phyloP scores from a whole-genome alignment of 352 stramenopile genomes.

The Phytopythium helicoides region DNA sequence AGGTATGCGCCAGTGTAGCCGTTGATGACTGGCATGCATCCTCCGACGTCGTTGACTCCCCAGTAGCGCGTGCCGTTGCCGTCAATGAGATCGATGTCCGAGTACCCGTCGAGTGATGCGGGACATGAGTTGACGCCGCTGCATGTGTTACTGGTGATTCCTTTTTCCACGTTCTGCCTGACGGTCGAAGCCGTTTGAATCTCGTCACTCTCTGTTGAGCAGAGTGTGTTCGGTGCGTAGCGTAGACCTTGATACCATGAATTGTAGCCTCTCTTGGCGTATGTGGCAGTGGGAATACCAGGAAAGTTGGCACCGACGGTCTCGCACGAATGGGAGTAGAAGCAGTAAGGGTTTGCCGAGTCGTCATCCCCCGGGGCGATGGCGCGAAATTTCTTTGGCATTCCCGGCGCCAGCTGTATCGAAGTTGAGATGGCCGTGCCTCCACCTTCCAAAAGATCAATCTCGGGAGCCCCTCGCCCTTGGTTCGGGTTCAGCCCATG shows the following conservation, averaged over 20 bases:
- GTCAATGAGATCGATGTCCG: conserved; percentile 36
- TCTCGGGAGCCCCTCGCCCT: conserved; percentile 87
- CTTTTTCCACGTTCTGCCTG: conserved; percentile 19
- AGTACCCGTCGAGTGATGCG: conserved; percentile 42
- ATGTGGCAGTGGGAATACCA: conserved; percentile 34
- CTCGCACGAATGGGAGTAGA: conserved; percentile 23
- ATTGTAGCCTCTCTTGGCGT: conserved; percentile 25
- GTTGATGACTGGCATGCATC: conserved; percentile 53
- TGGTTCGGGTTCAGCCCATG: conserved; percentile 79
- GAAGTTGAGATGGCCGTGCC: conserved; percentile 67
- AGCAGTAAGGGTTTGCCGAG: conserved; percentile 16
- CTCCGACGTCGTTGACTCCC: conserved; percentile 49
- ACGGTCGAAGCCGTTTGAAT: conserved; percentile 39
- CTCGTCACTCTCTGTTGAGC: conserved; percentile 9
- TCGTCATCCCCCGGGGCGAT: conserved; percentile 30
- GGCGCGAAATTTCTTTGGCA: conserved; percentile 36
- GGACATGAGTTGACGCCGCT: conserved; percentile 41
- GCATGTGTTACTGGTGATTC: conserved; percentile 49
- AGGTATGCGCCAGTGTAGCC: conserved; percentile 44
- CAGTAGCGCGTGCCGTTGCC: conserved; percentile 33
- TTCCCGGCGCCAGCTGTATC: conserved; percentile 72
- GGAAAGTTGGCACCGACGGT: conserved; percentile 29
- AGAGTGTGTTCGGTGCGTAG: conserved; percentile 49
- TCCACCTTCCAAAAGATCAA: conserved; percentile 89
- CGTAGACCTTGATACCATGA: conserved; percentile 63